phyloP scores from a whole-genome alignment of 768 basidiomycete species.

The Neoboletus subvelutipes region DNA sequence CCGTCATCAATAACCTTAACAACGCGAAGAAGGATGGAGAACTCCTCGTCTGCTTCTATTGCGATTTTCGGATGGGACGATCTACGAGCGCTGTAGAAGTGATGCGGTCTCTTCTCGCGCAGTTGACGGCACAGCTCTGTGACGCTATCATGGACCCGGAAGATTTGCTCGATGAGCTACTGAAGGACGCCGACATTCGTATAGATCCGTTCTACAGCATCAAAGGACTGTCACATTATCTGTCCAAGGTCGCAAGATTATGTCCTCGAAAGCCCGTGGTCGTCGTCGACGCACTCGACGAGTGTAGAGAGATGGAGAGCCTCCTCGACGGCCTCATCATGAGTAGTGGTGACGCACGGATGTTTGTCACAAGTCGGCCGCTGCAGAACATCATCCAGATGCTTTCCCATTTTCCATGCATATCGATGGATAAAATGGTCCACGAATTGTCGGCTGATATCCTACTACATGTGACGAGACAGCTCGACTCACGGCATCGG shows the following conservation, averaged over 20 bases:
- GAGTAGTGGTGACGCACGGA: background rate
- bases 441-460: slow-evolving; percentile 11
- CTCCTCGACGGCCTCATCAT: slow-evolving; percentile 11
- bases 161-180: slow-evolving; percentile 3
- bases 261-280: slow-evolving; percentile 6
- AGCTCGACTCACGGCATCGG: slow-evolving; percentile 7
- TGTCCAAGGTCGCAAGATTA: background rate
- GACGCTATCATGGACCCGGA: background rate
- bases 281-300: slow-evolving; percentile 25
- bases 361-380: slow-evolving; percentile 13
- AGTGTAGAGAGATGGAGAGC: slow-evolving; percentile 13
- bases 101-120: too few species aligned
- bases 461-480: slow-evolving; percentile 1
- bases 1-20: too few species aligned
- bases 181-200: background rate
- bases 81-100: too few species aligned
- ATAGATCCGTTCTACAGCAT: background rate
- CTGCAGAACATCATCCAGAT: slow-evolving; percentile 1
- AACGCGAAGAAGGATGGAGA: too few species aligned
- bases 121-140: too few species aligned
- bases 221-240: background rate
- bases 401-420: slow-evolving; percentile 2
- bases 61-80: too few species aligned
- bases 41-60: too few species aligned
- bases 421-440: slow-evolving; percentile 11